Evolutionary conservation across 2,329 filamentous ascomycete genomes (phyloP), one percentile per base, ranked within the genome.

Genomic region (Westerdykella ornata): DNA sequence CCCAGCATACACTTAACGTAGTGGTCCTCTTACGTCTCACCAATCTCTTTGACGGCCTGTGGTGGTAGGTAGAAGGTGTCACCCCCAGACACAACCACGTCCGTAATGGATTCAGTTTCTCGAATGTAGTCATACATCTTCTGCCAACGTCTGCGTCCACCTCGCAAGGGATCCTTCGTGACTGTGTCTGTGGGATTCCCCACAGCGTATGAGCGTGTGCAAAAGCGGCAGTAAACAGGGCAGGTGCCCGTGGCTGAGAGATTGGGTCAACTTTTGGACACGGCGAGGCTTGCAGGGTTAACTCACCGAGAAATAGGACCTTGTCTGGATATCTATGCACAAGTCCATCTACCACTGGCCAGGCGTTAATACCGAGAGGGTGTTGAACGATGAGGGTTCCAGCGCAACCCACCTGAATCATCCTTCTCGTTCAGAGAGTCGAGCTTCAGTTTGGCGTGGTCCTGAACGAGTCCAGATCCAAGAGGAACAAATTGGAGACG

Each of bases 261-360:
- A n/a, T n/a, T 16, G 20, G 12, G 34, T 47, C 20, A 16, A 16
- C 13, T n/a, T 30, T n/a, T 36, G 4, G 12, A 6, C 11, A 28
- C n/a, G 11, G 4, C 18, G 12, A 28, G 15, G 15, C 3, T 8
- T 16, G 15, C 7, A 18, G 19, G 9, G 11, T 41, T 12, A 30
- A 51, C 70, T 57, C 61, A 80, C 78, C 72, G 20, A 82, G 63
- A 41, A 83, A 80, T 5, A 83, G 59, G 2, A 74, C 78, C 57
- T 79, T 81, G 44, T 81, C 77, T 0, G 73, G 73, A 54, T 84
- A 83, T n/a, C 79, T 70, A 56, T 82, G 78, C 2, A 82, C 76
- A 2, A 82, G 59, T 0, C 76, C 77, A 13, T 69, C 64, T 2
- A 80, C 75, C 0, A 76, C 53, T 60, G 35, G 8, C 12, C 3